Conservation (phyloP, 2,329 filamentous ascomycete species). For the Neobulgaria alba region DNA sequence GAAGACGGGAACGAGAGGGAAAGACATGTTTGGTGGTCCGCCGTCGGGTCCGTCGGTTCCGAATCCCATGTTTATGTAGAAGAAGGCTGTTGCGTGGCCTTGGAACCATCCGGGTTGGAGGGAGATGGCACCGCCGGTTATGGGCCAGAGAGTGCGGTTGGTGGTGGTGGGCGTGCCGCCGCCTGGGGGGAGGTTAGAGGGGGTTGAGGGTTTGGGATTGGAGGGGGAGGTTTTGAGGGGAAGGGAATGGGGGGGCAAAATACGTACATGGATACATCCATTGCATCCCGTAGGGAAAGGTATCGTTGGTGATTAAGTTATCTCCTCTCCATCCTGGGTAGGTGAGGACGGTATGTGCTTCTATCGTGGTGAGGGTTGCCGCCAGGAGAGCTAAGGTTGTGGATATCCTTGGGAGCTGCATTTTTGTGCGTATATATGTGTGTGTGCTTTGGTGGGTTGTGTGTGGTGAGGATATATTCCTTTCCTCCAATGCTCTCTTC, state of each 20-base stretch:
- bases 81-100: slow-evolving; percentile 71
- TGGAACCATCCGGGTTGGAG: slow-evolving; percentile 95
- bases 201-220: background rate
- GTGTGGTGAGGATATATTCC: too few species aligned
- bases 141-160: slow-evolving; percentile 90
- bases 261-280: slow-evolving; percentile 33
- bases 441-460: too few species aligned
- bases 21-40: slow-evolving; percentile 82
- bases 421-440: too few species aligned
- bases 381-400: too few species aligned
- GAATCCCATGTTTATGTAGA: slow-evolving; percentile 88
- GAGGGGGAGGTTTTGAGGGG: background rate
- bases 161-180: slow-evolving; percentile 69
- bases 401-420: too few species aligned
- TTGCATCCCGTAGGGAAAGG: slow-evolving; percentile 31
- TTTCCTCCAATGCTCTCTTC: too few species aligned
- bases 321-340: slow-evolving; percentile 34
- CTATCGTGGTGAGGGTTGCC: too few species aligned
- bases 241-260: background rate
- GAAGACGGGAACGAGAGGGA: slow-evolving; percentile 71
- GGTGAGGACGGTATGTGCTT: slow-evolving; percentile 34
- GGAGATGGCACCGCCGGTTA: slow-evolving; percentile 75
- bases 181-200: slow-evolving; percentile 42
- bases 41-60: slow-evolving; percentile 54
- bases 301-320: slow-evolving; percentile 31